A percentile compares a stretch with the other conserved stretches of the same genome.
phyloP scores from a whole-genome alignment of 352 stramenopile genomes.

The Phytophthora fragariae region DNA sequence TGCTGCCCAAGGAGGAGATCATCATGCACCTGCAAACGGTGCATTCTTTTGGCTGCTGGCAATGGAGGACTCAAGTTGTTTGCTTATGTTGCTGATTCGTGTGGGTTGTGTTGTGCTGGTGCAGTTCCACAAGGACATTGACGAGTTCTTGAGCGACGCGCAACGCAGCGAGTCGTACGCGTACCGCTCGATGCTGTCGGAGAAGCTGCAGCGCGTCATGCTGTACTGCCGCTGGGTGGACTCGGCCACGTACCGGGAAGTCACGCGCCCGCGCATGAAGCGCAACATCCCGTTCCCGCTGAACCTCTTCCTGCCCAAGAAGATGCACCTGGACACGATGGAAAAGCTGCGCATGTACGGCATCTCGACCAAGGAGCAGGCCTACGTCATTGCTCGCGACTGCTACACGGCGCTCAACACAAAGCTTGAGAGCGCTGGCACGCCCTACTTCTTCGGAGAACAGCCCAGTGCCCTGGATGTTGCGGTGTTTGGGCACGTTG shows the following conservation, averaged over 20 bases:
- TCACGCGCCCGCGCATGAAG: conserved; percentile 85
- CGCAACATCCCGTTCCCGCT: conserved; percentile 85
- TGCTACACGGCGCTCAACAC: conserved; percentile 87
- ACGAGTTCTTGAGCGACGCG: conserved; percentile 66
- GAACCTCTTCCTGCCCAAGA: conserved; percentile 86
- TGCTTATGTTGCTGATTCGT: background rate
- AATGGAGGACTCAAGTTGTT: background rate
- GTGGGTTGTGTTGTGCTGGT: background rate
- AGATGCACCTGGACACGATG: conserved; percentile 82
- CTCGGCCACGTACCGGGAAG: conserved; percentile 82
- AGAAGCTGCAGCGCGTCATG: conserved; percentile 86
- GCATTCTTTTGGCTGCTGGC: conserved; percentile 1
- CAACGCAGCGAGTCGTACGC: conserved; percentile 87
- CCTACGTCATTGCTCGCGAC: conserved; percentile 84
- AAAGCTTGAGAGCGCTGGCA: conserved; percentile 68
- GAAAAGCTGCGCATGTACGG: conserved; percentile 61
- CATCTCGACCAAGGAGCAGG: conserved; percentile 78
- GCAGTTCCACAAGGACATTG: conserved; percentile 86
- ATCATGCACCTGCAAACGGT: conserved; percentile 89
- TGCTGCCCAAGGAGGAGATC: conserved; percentile 85
- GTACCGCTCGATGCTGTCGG: conserved; percentile 82
- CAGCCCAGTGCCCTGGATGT: conserved; percentile 78
- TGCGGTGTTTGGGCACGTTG: conserved; percentile 84
- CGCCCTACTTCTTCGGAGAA: conserved; percentile 76
- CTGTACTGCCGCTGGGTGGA: conserved; percentile 89